Evolutionary conservation across 1,139 yeast species (phyloP), one percentile per base, ranked within the genome.

Genomic region (Debaryomyces psychrophilus): DNA sequence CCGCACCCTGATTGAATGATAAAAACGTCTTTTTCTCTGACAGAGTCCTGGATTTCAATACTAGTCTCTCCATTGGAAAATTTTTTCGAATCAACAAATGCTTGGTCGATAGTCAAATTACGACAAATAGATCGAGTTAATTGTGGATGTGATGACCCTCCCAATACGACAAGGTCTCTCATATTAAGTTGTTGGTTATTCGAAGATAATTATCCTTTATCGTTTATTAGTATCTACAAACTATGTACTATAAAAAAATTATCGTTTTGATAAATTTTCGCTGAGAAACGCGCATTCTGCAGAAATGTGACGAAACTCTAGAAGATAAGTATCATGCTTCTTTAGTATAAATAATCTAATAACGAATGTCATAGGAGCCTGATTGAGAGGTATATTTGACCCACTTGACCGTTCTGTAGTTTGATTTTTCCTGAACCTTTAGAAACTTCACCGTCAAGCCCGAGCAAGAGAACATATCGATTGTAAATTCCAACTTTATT

Each of bases 21-120:
- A 60, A 86, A 92, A 3, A 92, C 97, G 65, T 90, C 97, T 67
- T 90, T 92, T 56, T 90, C 97, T 62, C 97, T 79, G 31, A 92
- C 97, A 9, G 95, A 85, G 59, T 88, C 95, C 48, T 79, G 79
- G 49, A 92, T 80, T 48, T 85, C 86, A 47, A 90, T 87, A 33
- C 92, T 83, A n/a, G 95, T 90, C 61, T 92, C 98, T 45, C 97
- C 97, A 62, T 92, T 92, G 47, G 75, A 66, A 66, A 88, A 87
- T 62, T 84, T 85, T 45, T 68, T 69, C 26, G 83, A 72, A 20
- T 69, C 68, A 4, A 83, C 87, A 20, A 71, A 69, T 12, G 87
- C 87, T 50, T 80, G 80, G 35, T 81, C 83, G 14, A 85, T 68
- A 28, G 87, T 82, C 45, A 88, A 71, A 54, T 80, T 79, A 14